phyloP scores from a whole-genome alignment of 768 basidiomycete species.

The Pisolithus microcarpus region DNA sequence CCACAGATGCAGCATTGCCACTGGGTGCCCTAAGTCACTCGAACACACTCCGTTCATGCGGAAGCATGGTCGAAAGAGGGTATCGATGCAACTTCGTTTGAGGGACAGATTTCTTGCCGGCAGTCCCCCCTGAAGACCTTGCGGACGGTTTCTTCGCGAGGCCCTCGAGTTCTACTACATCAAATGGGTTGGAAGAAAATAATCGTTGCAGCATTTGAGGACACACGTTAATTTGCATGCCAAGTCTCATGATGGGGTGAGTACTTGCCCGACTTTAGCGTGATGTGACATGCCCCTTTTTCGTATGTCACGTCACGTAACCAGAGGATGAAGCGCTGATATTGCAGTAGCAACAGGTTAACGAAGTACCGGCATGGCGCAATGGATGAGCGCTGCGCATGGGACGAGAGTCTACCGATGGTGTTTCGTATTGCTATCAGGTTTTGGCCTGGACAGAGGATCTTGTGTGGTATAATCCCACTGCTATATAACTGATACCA shows the following conservation, averaged over 20 bases:
- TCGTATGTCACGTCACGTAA: not conserved
- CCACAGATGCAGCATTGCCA: not conserved
- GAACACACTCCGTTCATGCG: not conserved
- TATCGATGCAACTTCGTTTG: not conserved
- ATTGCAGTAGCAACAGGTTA: not conserved
- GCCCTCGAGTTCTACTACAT: constrained; percentile 2
- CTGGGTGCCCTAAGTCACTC: constrained; percentile 10
- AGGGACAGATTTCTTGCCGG: not conserved
- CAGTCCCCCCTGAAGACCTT: not conserved
- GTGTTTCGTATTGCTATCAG: no score
- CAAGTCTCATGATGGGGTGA: constrained; percentile 7
- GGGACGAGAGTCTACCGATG: not conserved
- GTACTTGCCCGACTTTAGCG: constrained; percentile 6
- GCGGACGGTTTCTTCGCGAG: not conserved
- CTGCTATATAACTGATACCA: no score
- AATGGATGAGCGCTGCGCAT: not conserved
- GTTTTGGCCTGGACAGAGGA: no score
- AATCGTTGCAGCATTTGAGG: constrained; percentile 1
- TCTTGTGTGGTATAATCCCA: no score
- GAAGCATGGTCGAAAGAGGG: not conserved
- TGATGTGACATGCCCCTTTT: constrained; percentile 9
- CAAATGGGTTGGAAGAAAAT: not conserved
- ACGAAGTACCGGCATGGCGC: not conserved
- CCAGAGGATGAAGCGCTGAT: not conserved
- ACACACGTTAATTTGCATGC: constrained; percentile 7